Evolutionary conservation across 2,329 filamentous ascomycete genomes (phyloP), one percentile per base, ranked within the genome.

Genomic region (Ascochyta lentis): DNA sequence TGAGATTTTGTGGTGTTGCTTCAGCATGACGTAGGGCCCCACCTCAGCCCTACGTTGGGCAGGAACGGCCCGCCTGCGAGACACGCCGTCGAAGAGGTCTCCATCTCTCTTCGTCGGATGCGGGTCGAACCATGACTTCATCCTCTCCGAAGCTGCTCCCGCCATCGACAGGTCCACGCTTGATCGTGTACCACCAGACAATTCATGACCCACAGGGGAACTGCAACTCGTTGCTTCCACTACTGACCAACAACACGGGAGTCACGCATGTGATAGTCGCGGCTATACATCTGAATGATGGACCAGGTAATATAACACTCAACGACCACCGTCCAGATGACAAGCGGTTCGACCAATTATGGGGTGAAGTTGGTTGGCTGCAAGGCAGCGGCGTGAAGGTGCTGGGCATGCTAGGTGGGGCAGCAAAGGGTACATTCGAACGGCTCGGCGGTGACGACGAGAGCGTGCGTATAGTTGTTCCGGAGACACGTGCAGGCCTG

Each of bases 361-460:
- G 92, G 92, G 83, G 83, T 22, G 93, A 97, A 74, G 84, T 91
- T 8, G 82, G 83, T 7, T 79, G 87, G 60, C 78, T 96, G 6
- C 89, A 95, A 72, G 84, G 83, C 2, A 82, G 83, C 6, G 92
- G 92, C 38, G 82, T 96, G 60, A 92, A 89, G 66, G 86, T 96
- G 12, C 82, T 96, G 71, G 91, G 86, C 50, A 95, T 97, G 90
- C 81, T 96, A 1, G 93, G 93, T 35, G 93, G 93, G 15, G 92
- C 92, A 2, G 92, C 91, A 0, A 83, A 84, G 56, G 93, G 92
- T 10, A 89, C 86, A 12, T 96, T 85, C 70, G 78, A 81, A 44
- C 81, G 84, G 51, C 56, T 77, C 23, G 62, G 69, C 29, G 73
- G 73, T 1, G 63, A 65, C 8, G 72, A 74, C 4, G 70, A 73